Evolutionary conservation across 192 early-diverging fungal genomes (phyloP).

Genomic region (Coemansia asiatica): DNA sequence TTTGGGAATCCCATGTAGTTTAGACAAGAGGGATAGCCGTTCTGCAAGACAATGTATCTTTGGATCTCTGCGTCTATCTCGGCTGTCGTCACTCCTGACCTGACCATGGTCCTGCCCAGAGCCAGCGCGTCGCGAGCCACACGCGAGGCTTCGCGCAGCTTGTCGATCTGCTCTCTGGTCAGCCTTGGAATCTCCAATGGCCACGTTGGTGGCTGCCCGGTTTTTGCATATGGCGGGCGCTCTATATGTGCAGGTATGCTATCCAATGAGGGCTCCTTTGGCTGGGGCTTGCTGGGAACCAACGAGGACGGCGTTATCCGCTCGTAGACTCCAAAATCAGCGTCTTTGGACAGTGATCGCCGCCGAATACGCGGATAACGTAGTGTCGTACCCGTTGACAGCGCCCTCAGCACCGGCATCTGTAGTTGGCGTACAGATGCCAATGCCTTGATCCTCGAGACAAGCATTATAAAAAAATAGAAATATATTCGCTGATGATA

Average conservation of each 20-base stretch:
- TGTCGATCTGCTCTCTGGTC: constrained; percentile 38
- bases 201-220: constrained; percentile 58
- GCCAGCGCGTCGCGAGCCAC: constrained; percentile 62
- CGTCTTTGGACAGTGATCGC: constrained; percentile 4
- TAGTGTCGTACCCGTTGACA: not conserved
- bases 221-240: constrained; percentile 60
- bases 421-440: not conserved
- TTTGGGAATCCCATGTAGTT: constrained; percentile 75
- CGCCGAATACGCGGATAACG: constrained; percentile 10
- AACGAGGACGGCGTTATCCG: constrained; percentile 38
- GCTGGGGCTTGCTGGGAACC: constrained; percentile 17
- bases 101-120: constrained; percentile 57
- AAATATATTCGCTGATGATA: no score
- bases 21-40: constrained; percentile 77
- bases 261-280: constrained; percentile 26
- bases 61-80: constrained; percentile 58
- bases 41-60: constrained; percentile 51
- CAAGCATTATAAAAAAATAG: not conserved
- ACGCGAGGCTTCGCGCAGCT: constrained; percentile 53
- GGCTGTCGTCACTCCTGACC: constrained; percentile 55
- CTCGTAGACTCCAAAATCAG: constrained; percentile 25
- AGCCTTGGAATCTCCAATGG: constrained; percentile 46
- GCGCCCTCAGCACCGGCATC: not conserved
- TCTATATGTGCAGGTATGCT: constrained; percentile 51
- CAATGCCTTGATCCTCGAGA: not conserved